Conservation (phyloP, 2,329 filamentous ascomycete genomes). For the Cladosporium sp. region DNA sequence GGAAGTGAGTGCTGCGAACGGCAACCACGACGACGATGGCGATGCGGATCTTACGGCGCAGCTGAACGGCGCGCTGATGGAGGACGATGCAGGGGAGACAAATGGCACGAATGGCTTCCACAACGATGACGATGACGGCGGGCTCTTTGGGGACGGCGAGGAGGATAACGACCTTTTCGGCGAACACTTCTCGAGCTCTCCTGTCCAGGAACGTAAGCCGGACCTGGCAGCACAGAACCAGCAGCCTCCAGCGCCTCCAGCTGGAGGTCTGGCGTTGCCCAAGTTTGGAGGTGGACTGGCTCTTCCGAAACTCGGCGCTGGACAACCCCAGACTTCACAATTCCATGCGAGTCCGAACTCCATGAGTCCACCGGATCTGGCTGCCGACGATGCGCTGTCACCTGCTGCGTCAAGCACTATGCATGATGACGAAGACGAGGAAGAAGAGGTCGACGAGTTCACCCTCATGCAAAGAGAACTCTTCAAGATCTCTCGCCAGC, state of each 20-base stretch:
- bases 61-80: conserved; percentile 23
- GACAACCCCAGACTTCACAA: conserved; percentile 16
- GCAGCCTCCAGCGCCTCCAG: conserved; percentile 21
- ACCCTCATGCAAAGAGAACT: conserved; percentile 35
- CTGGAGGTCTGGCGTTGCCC: conserved; percentile 36
- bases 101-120: conserved; percentile 14
- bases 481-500: conserved; percentile 33
- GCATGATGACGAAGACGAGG: conserved; percentile 31
- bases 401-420: conserved; percentile 30
- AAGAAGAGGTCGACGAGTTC: conserved; percentile 33
- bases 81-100: conserved; percentile 17
- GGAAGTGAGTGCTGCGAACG: conserved; percentile 25
- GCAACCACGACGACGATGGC: conserved; percentile 21
- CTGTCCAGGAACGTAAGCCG: conserved; percentile 31
- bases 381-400: conserved; percentile 27
- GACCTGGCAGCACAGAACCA: conserved; percentile 28
- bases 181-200: conserved; percentile 38
- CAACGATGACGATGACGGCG: conserved; percentile 26
- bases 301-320: conserved; percentile 28
- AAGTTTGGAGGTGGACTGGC: conserved; percentile 32
- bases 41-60: conserved; percentile 21
- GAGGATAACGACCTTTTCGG: conserved; percentile 43
- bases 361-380: conserved; percentile 31
- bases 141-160: conserved; percentile 20
- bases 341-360: conserved; percentile 25